Percentiles rank a stretch among this genome's conserved stretches.
These are phyloP conservation scores for Uronychia binucleata DNA, from an alignment of 73 alveolate genomes.

Conservation along the genomic window DNA sequence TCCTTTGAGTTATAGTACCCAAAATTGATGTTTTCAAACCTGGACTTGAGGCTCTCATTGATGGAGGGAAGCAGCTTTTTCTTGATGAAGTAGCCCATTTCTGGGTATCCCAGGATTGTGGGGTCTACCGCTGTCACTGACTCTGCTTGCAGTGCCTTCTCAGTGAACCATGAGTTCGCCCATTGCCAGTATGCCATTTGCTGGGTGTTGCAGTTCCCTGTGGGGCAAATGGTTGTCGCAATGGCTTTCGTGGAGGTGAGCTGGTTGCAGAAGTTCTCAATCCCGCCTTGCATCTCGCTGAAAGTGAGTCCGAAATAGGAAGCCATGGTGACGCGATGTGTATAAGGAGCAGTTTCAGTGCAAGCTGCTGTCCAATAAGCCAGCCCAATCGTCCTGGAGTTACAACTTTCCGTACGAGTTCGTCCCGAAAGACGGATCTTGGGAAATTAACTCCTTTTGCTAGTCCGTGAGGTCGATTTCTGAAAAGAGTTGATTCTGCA, in stretches of 20 bases:
- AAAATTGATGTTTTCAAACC: neutral
- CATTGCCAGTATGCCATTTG: conserved; percentile 59
- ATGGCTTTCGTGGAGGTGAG: neutral
- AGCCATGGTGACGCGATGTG: neutral
- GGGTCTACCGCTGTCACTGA: conserved; percentile 34
- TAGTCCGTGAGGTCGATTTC: conserved; percentile 6
- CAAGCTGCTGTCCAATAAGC: conserved; percentile 8
- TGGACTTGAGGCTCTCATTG: neutral
- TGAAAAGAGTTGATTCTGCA: conserved; percentile 11
- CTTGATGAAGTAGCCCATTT: conserved; percentile 34
- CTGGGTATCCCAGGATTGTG: conserved; percentile 59
- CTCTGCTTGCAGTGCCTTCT: conserved; percentile 16
- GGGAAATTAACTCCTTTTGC: too few relatives aligned
- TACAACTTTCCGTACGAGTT: too few relatives aligned
- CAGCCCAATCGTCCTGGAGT: too few relatives aligned
- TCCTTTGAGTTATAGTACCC: neutral
- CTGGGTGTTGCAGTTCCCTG: neutral
- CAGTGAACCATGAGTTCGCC: conserved; percentile 45
- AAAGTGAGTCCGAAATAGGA: conserved; percentile 5
- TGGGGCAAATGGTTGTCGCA: conserved; percentile 3
- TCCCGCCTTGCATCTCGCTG: neutral
- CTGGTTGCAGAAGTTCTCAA: conserved; percentile 6
- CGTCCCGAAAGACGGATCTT: too few relatives aligned
- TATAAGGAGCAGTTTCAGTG: neutral
- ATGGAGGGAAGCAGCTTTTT: neutral